Evolutionary conservation across 805 yeast species (phyloP).

Genomic region (Teunomyces lycoperdinae): DNA sequence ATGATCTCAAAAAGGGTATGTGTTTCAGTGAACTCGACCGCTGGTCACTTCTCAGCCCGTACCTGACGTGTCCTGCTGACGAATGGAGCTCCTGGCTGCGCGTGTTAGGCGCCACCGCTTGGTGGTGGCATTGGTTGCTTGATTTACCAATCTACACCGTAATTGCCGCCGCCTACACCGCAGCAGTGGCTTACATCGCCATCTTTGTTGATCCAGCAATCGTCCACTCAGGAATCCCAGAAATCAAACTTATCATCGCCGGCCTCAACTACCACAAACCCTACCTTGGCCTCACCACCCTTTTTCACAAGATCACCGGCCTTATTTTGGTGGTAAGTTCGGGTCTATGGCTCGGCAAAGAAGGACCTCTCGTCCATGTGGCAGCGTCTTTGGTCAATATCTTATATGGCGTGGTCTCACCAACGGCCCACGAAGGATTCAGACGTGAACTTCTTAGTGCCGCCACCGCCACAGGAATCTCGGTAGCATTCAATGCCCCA

Average conservation of each 20-base stretch:
- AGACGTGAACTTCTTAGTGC: slow-evolving; percentile 68
- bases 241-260: slow-evolving; percentile 62
- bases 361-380: slow-evolving; percentile 83
- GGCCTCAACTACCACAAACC: slow-evolving; percentile 54
- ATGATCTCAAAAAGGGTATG: slow-evolving; percentile 52
- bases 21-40: slow-evolving; percentile 39
- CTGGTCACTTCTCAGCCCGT: slow-evolving; percentile 43
- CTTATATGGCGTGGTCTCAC: slow-evolving; percentile 27
- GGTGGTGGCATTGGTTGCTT: slow-evolving; percentile 19
- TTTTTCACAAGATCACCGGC: slow-evolving; percentile 57
- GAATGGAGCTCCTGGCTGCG: slow-evolving; percentile 40
- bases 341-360: slow-evolving; percentile 82
- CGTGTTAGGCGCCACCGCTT: slow-evolving; percentile 19
- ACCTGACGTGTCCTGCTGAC: slow-evolving; percentile 41
- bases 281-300: slow-evolving; percentile 50
- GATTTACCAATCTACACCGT: slow-evolving; percentile 36
- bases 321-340: slow-evolving; percentile 65
- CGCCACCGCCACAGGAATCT: slow-evolving; percentile 79
- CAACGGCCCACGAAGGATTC: slow-evolving; percentile 49
- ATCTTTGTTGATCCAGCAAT: slow-evolving; percentile 23
- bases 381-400: slow-evolving; percentile 56
- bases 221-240: slow-evolving; percentile 66
- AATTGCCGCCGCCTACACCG: slow-evolving; percentile 22
- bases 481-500: slow-evolving; percentile 84
- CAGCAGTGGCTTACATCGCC: slow-evolving; percentile 30